phyloP scores from a whole-genome alignment of 2,329 filamentous ascomycete genomes.

The Mycocentrospora acerina region DNA sequence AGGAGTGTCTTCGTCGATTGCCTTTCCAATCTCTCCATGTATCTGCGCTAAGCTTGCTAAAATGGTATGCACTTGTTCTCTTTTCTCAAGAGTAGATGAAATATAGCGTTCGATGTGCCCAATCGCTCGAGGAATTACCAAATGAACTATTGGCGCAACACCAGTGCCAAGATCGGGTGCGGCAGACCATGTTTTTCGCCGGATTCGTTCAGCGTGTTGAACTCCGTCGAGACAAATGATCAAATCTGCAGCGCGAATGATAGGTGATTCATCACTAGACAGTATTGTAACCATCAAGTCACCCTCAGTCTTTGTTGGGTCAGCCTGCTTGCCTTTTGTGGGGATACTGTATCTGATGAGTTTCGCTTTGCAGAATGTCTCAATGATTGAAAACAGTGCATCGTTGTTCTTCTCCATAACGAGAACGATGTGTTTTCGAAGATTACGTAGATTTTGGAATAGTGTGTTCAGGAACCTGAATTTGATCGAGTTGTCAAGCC shows the following conservation, averaged over 20 bases:
- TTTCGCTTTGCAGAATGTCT: conserved; percentile 27
- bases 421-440: conserved; percentile 31
- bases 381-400: conserved; percentile 27
- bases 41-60: conserved; percentile 41
- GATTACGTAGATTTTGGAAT: conserved; percentile 21
- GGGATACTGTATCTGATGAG: conserved; percentile 28
- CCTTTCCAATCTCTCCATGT: conserved; percentile 30
- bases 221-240: conserved; percentile 46
- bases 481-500: conserved; percentile 33
- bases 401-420: conserved; percentile 25
- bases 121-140: conserved; percentile 45
- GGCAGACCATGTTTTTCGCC: conserved; percentile 26
- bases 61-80: conserved; percentile 37
- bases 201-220: conserved; percentile 24
- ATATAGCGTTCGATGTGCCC: conserved; percentile 49
- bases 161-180: conserved; percentile 15
- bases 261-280: conserved; percentile 20
- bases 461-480: conserved; percentile 33
- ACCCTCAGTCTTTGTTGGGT: conserved; percentile 11
- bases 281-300: conserved; percentile 40
- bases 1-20: conserved; percentile 32
- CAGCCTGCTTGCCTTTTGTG: conserved; percentile 13
- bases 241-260: conserved; percentile 35
- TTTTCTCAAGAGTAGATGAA: conserved; percentile 12
- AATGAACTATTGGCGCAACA: conserved; percentile 36